Conservation (phyloP, 352 stramenopile species). For the Pythium monospermum region DNA sequence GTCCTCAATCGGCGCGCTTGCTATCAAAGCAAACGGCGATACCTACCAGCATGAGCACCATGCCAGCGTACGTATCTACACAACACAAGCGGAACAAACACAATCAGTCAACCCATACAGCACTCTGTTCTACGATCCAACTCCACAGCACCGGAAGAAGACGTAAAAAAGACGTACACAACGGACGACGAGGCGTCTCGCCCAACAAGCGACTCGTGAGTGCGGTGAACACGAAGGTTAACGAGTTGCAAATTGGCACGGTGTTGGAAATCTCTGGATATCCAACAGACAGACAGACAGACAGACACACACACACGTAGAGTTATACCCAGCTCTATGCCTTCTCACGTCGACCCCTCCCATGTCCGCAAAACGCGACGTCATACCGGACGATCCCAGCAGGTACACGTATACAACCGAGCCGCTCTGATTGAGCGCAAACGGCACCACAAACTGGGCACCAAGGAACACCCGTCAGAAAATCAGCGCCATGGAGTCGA, state of each 20-base stretch:
- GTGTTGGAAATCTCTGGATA: slow-evolving; percentile 81
- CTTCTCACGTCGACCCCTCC: neutral
- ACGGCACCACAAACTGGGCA: slow-evolving; percentile 74
- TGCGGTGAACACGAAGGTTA: slow-evolving; percentile 86
- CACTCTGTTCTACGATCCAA: neutral
- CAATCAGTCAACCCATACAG: neutral
- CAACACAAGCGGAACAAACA: neutral
- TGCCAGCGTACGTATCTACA: slow-evolving; percentile 20
- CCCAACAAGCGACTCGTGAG: slow-evolving; percentile 72
- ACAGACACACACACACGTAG: too few relatives aligned
- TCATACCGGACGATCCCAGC: slow-evolving; percentile 58
- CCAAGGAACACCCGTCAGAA: neutral
- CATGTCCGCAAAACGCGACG: neutral
- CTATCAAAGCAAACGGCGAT: slow-evolving; percentile 23
- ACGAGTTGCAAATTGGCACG: slow-evolving; percentile 86
- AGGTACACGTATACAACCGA: slow-evolving; percentile 79
- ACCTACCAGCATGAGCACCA: slow-evolving; percentile 23
- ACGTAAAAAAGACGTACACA: slow-evolving; percentile 44
- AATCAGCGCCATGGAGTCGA: neutral
- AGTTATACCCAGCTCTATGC: neutral
- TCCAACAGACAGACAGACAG: too few relatives aligned
- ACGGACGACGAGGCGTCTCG: slow-evolving; percentile 59
- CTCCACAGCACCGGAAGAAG: neutral
- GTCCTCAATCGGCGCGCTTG: slow-evolving; percentile 6
- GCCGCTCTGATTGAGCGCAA: slow-evolving; percentile 78